phyloP scores from a whole-genome alignment of 2,329 filamentous ascomycete species.

The Curvularia sp. region DNA sequence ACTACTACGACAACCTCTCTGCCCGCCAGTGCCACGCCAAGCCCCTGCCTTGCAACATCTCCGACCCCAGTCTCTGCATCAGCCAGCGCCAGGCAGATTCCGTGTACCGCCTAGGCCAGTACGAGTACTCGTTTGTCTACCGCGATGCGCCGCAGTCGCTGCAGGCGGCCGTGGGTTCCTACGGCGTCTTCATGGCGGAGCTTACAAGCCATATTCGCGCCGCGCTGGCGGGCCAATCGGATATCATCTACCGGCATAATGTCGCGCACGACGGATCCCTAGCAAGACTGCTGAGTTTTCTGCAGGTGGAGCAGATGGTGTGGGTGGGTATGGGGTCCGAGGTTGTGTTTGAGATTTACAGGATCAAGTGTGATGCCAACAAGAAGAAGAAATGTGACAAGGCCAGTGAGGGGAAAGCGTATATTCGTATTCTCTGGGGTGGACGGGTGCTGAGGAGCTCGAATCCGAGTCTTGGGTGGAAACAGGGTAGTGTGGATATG shows the following conservation, averaged over 20 bases:
- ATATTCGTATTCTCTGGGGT: slow-evolving; percentile 73
- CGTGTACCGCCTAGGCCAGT: slow-evolving; percentile 78
- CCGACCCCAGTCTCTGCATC: slow-evolving; percentile 64
- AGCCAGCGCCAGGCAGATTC: slow-evolving; percentile 67
- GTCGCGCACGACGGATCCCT: slow-evolving; percentile 81
- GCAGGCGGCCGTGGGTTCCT: slow-evolving; percentile 65
- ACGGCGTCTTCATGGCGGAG: slow-evolving; percentile 78
- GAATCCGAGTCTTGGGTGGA: slow-evolving; percentile 65
- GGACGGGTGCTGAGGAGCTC: slow-evolving; percentile 72
- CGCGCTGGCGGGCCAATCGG: slow-evolving; percentile 25
- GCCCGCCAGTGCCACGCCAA: slow-evolving; percentile 78
- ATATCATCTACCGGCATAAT: slow-evolving; percentile 72
- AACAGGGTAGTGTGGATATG: slow-evolving; percentile 67
- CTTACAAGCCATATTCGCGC: slow-evolving; percentile 69
- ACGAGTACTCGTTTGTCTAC: slow-evolving; percentile 81
- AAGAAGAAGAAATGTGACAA: neutral
- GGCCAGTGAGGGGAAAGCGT: slow-evolving; percentile 43
- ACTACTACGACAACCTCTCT: slow-evolving; percentile 85
- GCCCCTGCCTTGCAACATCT: slow-evolving; percentile 71
- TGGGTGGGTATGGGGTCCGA: slow-evolving; percentile 87
- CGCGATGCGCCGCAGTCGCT: slow-evolving; percentile 70
- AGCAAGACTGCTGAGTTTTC: slow-evolving; percentile 69
- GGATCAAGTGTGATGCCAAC: neutral
- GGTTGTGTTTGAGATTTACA: slow-evolving; percentile 75
- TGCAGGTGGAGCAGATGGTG: slow-evolving; percentile 78